Percentiles rank a stretch among this genome's conserved stretches.
Conservation (phyloP, 2,329 filamentous ascomycete genomes). For the Aureobasidium sp. region DNA sequence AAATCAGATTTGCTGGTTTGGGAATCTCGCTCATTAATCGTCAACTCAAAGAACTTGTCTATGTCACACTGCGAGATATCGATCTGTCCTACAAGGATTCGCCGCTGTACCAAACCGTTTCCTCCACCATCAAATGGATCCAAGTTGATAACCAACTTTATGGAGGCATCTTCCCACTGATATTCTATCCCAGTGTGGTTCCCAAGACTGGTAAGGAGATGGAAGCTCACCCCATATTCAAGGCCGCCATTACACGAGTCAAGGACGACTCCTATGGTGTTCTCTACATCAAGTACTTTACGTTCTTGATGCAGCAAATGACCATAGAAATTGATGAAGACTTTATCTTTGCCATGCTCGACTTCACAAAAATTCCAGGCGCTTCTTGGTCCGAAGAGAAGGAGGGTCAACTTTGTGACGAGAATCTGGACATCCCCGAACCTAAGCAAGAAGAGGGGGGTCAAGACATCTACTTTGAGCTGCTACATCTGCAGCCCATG, state of each 20-base stretch:
- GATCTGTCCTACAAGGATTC: conserved; percentile 89
- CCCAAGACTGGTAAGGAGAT: conserved; percentile 96
- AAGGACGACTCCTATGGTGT: conserved; percentile 99
- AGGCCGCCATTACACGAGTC: conserved; percentile 83
- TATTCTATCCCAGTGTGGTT: conserved; percentile 94
- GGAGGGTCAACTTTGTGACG: conserved; percentile 81
- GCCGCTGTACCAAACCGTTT: conserved; percentile 85
- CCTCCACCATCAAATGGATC: conserved; percentile 92
- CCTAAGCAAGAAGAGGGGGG: conserved; percentile 76
- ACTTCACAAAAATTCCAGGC: conserved; percentile 89
- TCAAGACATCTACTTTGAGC: conserved; percentile 96
- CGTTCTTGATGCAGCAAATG: conserved; percentile 91
- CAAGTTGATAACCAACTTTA: conserved; percentile 98
- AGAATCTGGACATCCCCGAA: conserved; percentile 84
- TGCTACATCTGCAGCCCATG: conserved; percentile 96
- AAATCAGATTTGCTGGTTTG: conserved; percentile 80
- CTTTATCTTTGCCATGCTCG: conserved; percentile 91
- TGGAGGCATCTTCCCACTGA: conserved; percentile 94
- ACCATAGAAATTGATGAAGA: conserved; percentile 96
- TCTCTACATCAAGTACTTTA: conserved; percentile 97
- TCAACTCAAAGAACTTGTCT: conserved; percentile 85
- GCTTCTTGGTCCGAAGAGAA: conserved; percentile 80
- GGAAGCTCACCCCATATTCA: conserved; percentile 90
- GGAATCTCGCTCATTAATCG: conserved; percentile 91
- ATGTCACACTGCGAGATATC: conserved; percentile 86